Conservation (phyloP, 2,329 filamentous ascomycete species). For the Rhexocercosporidium sp. region DNA sequence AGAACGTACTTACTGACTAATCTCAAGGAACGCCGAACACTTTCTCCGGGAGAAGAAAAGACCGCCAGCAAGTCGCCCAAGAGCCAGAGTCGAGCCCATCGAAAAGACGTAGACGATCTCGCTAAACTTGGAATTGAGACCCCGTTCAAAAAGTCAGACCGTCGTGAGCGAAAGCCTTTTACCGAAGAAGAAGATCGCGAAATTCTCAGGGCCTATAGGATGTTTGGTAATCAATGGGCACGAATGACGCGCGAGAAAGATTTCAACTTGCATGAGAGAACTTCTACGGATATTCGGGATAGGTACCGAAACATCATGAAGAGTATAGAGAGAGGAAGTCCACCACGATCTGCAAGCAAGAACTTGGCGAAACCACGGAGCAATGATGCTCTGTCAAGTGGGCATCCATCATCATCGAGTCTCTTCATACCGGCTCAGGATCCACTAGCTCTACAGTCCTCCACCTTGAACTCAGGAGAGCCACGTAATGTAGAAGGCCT, state of each 20-base stretch:
- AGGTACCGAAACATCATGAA: conserved; percentile 63
- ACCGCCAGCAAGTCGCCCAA: conserved; percentile 3
- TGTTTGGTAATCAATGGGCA: conserved; percentile 68
- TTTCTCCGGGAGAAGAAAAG: conserved; percentile 12
- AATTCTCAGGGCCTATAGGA: conserved; percentile 63
- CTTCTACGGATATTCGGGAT: conserved; percentile 68
- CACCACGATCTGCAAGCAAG: not conserved
- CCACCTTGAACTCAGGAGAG: conserved; percentile 1
- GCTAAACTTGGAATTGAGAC: conserved; percentile 63
- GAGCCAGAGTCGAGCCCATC: conserved; percentile 53
- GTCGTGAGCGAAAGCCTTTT: conserved; percentile 65
- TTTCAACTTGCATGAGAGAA: conserved; percentile 62
- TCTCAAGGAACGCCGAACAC: conserved; percentile 25
- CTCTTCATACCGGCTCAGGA: not conserved
- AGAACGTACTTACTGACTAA: conserved; percentile 54
- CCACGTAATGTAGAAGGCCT: not conserved
- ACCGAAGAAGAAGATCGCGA: conserved; percentile 66
- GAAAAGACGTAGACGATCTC: conserved; percentile 61
- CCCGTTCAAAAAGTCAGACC: conserved; percentile 65
- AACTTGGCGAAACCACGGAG: not conserved
- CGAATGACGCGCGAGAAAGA: conserved; percentile 65
- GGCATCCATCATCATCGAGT: conserved; percentile 5
- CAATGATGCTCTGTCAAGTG: not conserved
- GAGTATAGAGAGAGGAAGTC: conserved; percentile 21
- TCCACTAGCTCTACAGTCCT: not conserved